Percentiles rank a stretch among this genome's conserved stretches.
phyloP scores from a whole-genome alignment of 2,329 filamentous ascomycete species.

The Massarina eburnea region DNA sequence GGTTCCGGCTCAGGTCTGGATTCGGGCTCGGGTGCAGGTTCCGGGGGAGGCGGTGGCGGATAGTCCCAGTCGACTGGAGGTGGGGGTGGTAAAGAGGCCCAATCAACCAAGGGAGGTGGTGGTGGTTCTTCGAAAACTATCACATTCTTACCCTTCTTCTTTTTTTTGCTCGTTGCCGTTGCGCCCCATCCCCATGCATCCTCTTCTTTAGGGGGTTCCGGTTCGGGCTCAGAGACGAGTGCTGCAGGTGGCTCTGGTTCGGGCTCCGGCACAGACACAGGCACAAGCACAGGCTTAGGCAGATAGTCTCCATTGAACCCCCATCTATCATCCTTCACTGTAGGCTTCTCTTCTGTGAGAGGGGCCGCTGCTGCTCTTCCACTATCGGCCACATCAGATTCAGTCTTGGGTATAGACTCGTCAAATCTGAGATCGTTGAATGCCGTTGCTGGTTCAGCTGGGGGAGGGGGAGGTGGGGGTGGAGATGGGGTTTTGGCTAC shows the following conservation, averaged over 20 bases:
- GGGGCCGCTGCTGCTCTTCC: constrained; percentile 9
- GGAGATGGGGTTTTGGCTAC: too few relatives aligned
- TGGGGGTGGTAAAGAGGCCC: too few relatives aligned
- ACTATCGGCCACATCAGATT: too few relatives aligned
- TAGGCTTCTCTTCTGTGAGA: constrained; percentile 23
- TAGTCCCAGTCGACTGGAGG: constrained; percentile 15
- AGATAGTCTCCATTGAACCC: constrained; percentile 44
- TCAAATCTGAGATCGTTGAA: too few relatives aligned
- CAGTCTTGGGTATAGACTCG: too few relatives aligned
- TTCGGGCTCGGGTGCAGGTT: constrained; percentile 25
- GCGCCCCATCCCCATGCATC: constrained; percentile 30
- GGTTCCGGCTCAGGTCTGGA: constrained; percentile 26
- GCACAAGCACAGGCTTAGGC: constrained; percentile 44
- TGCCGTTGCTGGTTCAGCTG: neutral
- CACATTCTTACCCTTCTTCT: constrained; percentile 34
- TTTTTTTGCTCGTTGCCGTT: constrained; percentile 21
- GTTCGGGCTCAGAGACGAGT: constrained; percentile 34
- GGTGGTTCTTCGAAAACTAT: constrained; percentile 19
- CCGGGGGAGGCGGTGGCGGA: constrained; percentile 19
- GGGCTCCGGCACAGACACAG: constrained; percentile 21
- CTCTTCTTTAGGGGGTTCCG: constrained; percentile 33
- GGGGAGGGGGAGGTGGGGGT: neutral
- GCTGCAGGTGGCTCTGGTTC: constrained; percentile 20
- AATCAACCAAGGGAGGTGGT: constrained; percentile 17
- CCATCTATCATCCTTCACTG: constrained; percentile 34